Evolutionary conservation across 2,329 filamentous ascomycete species (phyloP).

Genomic region (Allantophomopsis lycopodina): DNA sequence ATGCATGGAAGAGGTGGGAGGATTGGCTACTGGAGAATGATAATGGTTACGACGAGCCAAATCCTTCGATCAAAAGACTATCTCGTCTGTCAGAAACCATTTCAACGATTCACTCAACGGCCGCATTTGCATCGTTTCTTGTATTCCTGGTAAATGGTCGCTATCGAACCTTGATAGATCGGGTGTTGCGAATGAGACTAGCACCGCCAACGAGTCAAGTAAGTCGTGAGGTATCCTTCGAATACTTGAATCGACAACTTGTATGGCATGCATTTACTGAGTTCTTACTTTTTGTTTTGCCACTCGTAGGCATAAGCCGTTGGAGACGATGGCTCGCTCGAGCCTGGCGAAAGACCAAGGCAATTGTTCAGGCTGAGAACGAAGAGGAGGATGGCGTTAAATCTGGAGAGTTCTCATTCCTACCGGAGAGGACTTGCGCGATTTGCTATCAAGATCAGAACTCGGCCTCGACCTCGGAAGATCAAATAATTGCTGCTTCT

Average conservation of each 20-base stretch:
- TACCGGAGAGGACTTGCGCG: conserved; percentile 88
- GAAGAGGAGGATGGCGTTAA: conserved; percentile 37
- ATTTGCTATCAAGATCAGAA: conserved; percentile 97
- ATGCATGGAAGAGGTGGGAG: conserved; percentile 88
- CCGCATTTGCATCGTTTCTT: conserved; percentile 74
- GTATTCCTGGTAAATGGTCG: conserved; percentile 83
- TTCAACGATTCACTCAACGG: conserved; percentile 65
- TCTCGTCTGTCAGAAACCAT: conserved; percentile 54
- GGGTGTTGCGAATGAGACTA: conserved; percentile 70
- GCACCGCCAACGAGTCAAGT: conserved; percentile 76
- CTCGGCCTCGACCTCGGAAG: conserved; percentile 53
- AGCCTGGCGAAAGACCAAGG: conserved; percentile 71
- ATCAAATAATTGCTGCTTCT: conserved; percentile 59
- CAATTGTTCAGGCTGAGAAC: conserved; percentile 38
- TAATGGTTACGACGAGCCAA: conserved; percentile 56
- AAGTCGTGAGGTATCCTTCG: conserved; percentile 85
- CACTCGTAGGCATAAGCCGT: conserved; percentile 83
- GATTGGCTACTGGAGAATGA: conserved; percentile 68
- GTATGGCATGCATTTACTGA: conserved; percentile 99
- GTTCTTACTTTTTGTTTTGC: conserved; percentile 93
- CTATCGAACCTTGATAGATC: conserved; percentile 83
- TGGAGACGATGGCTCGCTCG: conserved; percentile 86
- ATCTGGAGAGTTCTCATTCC: conserved; percentile 65
- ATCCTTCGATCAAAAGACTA: conserved; percentile 37
- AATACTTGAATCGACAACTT: conserved; percentile 92